Evolutionary conservation across 495 filamentous ascomycete genomes (phyloP).

Genomic region (Daldinia concentrica): DNA sequence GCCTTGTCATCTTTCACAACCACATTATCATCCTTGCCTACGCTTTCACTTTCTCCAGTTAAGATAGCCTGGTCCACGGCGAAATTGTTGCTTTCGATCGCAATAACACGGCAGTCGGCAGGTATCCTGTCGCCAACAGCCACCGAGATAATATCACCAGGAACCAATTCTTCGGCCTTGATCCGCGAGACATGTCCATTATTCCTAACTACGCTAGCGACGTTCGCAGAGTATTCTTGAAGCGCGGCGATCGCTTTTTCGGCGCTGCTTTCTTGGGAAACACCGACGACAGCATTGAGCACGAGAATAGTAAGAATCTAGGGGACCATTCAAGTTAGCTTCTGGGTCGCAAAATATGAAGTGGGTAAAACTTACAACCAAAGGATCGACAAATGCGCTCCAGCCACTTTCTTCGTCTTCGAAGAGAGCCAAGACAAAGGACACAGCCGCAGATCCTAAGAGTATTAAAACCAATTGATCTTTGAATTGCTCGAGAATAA

Average conservation of each 20-base stretch:
- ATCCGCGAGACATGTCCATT: conserved; percentile 77
- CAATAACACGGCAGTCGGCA: conserved; percentile 91
- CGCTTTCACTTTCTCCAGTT: conserved; percentile 98
- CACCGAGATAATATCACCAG: conserved; percentile 90
- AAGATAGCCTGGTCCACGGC: conserved; percentile 95
- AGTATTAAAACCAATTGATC: conserved; percentile 98
- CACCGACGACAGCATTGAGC: conserved; percentile 95
- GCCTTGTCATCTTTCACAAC: conserved; percentile 79
- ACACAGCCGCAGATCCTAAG: conserved; percentile 90
- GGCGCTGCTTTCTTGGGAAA: conserved; percentile 97
- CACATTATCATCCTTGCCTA: conserved; percentile 77
- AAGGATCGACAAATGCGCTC: conserved; percentile 98
- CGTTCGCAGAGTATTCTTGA: conserved; percentile 98
- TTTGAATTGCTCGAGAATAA: conserved; percentile 98
- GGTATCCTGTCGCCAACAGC: conserved; percentile 94
- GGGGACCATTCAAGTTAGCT: conserved; percentile 14
- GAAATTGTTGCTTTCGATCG: conserved; percentile 97
- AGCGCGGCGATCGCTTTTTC: conserved; percentile 98
- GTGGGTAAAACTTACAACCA: conserved; percentile 70
- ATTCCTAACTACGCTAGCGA: conserved; percentile 89
- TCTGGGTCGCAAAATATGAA: conserved; percentile 21
- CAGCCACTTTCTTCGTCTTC: conserved; percentile 86
- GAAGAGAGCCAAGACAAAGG: conserved; percentile 92
- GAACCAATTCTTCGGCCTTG: conserved; percentile 95
- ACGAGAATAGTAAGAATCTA: conserved; percentile 97